A percentile compares a stretch with the other conserved stretches of the same genome.
These are phyloP conservation scores for Phytophthora rubi DNA, from an alignment of 352 stramenopile genomes.

Conservation along the genomic window DNA sequence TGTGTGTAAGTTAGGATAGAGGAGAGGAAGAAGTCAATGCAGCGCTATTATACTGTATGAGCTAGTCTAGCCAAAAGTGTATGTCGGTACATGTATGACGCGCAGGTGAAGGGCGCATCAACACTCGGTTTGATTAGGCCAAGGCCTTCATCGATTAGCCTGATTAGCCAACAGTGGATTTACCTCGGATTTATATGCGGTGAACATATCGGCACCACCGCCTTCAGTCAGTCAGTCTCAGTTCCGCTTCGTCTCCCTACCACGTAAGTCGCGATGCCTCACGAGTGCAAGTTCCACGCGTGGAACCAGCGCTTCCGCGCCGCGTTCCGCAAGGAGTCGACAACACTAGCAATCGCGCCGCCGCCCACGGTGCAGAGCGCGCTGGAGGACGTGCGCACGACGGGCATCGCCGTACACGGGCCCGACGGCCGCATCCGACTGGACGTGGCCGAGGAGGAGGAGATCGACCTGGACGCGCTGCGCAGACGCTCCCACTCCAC, in stretches of 20 bases:
- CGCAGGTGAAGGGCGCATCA: neutral
- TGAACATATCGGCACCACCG: neutral
- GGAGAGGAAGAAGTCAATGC: neutral
- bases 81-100: slow-evolving; percentile 3
- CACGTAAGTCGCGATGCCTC: slow-evolving; percentile 17
- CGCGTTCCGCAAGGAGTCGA: slow-evolving; percentile 25
- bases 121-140: slow-evolving; percentile 5
- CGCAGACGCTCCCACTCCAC: slow-evolving; percentile 18
- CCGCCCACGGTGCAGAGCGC: slow-evolving; percentile 6
- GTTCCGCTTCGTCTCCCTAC: neutral
- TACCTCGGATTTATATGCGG: no score
- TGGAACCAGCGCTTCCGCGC: slow-evolving; percentile 38
- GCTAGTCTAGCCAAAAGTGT: no score
- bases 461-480: slow-evolving; percentile 36
- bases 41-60: no score
- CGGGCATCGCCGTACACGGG: slow-evolving; percentile 36
- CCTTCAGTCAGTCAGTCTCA: slow-evolving; percentile 1
- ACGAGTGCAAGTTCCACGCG: slow-evolving; percentile 36
- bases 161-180: no score
- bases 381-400: slow-evolving; percentile 29
- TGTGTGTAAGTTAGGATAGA: slow-evolving; percentile 9
- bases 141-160: neutral
- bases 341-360: slow-evolving; percentile 7
- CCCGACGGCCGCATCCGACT: slow-evolving; percentile 34
- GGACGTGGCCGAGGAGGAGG: slow-evolving; percentile 40